Conservation (phyloP, 257 asterid species). For the Fraxinus americana region DNA sequence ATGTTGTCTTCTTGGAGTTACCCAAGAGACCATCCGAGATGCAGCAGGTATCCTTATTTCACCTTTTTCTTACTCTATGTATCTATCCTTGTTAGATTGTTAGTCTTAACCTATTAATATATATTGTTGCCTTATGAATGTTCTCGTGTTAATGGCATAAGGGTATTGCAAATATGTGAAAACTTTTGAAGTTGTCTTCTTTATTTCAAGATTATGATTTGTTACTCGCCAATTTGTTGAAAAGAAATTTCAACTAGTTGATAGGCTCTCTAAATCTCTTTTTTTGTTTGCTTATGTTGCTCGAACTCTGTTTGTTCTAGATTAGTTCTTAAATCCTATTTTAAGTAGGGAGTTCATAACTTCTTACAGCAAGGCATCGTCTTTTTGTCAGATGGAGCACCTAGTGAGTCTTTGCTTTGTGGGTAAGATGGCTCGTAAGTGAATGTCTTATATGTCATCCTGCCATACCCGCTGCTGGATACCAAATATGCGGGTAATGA, state of each 20-base stretch:
- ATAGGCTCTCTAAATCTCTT: neutral
- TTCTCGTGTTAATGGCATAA: neutral
- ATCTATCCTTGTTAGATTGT: slow-evolving; percentile 5
- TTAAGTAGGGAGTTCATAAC: slow-evolving; percentile 1
- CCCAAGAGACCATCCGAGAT: slow-evolving; percentile 72
- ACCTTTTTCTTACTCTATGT: slow-evolving; percentile 12
- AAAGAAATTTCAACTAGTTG: slow-evolving; percentile 7
- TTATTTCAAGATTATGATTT: neutral
- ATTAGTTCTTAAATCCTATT: slow-evolving; percentile 1
- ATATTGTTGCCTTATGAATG: neutral
- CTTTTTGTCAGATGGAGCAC: slow-evolving; percentile 10
- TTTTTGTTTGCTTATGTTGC: neutral
- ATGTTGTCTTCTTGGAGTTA: slow-evolving; percentile 89
- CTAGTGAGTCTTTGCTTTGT: neutral
- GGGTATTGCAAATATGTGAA: neutral
- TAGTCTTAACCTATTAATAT: neutral
- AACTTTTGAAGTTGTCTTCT: slow-evolving; percentile 6
- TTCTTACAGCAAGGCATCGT: slow-evolving; percentile 11
- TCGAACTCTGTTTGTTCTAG: neutral
- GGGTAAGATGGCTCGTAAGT: neutral
- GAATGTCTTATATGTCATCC: neutral
- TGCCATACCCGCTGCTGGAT: neutral
- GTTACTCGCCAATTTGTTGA: slow-evolving; percentile 7
- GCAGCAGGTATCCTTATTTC: slow-evolving; percentile 65
- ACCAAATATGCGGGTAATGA: neutral